Percentiles rank a stretch among this genome's conserved stretches.
These are phyloP conservation scores for Cryptococcus floricola DNA, from an alignment of 1,284 basidiomycete species.

Conservation along the genomic window DNA sequence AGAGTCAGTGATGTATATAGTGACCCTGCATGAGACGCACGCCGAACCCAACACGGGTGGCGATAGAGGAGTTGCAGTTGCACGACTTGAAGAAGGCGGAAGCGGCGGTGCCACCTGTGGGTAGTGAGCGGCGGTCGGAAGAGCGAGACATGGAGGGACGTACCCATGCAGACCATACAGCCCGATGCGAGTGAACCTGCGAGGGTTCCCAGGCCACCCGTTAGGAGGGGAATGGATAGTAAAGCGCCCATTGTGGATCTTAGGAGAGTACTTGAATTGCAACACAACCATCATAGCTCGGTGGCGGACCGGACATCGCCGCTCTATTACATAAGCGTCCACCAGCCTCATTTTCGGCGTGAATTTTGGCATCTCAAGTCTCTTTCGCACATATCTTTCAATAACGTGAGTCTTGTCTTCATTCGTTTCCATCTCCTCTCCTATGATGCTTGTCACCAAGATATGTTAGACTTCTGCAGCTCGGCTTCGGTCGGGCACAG, in stretches of 20 bases:
- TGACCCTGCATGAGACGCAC: constrained; percentile 53
- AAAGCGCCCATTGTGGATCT: constrained; percentile 64
- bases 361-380: neutral
- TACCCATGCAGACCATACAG: constrained; percentile 52
- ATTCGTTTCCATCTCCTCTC: neutral
- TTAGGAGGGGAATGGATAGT: constrained; percentile 76
- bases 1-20: neutral
- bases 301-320: no score
- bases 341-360: no score
- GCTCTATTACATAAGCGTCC: no score
- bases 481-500: constrained; percentile 23
- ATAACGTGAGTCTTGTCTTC: constrained; percentile 9
- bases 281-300: no score
- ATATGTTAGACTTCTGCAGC: constrained; percentile 45
- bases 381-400: neutral
- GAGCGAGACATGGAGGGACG: neutral
- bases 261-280: no score
- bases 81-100: constrained; percentile 98
- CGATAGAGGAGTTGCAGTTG: constrained; percentile 98
- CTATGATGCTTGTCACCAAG: constrained; percentile 25
- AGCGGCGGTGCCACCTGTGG: constrained; percentile 55
- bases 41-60: constrained; percentile 93
- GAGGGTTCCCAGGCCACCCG: constrained; percentile 67
- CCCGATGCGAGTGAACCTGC: constrained; percentile 76
- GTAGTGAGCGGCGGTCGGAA: constrained; percentile 1